Base-by-base conservation (phyloP, 176 grass and related monocot genomes). In the Aegilops bicornis region DNA sequence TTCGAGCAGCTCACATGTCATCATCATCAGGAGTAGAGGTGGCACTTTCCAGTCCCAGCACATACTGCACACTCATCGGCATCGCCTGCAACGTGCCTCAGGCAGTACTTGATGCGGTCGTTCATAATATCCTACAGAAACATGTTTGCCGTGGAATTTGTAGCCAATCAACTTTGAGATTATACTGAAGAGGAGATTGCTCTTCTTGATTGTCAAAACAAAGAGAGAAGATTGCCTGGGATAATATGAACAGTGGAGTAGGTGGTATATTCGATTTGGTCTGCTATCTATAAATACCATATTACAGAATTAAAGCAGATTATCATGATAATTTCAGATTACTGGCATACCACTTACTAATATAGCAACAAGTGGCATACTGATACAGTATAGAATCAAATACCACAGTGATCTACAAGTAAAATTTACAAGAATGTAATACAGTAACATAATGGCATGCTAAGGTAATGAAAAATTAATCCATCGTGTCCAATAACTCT, bases 91-190 rank as follows among this genome's bases (percentile, higher is more conserved):
- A 90, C 85, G 17, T 96, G 96, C 20, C 54, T 92, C 71, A 98
- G 30, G 80, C 96, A 98, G 64, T 92, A 91, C 39, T 92, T 94
- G 82, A 98, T 98, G 71, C 93, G 96, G 83, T 98, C 91, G 14
- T 87, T 98, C 90, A 98, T 85, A 77, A 96, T 65, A 91, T 98
- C 92, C 93, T 96, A 74, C 79, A 92, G 13, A 64, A 59, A 72
- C 42, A 71, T 67, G 7, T 73, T 77, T 67, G 20, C 1, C 42
- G 54, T 11, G 23, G 11, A 23, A 69, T 84, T 74, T 43, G 24
- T 64, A 7, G 9, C 33, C 4, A n/a, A 70, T 70, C 33, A 2
- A 70, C 39, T 56, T 22, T 37, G 36, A 29, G 40, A 85, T 89
- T 29, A 71, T 71, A 24, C 15, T 9, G 31, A 42, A 52, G 23